Percentiles rank a stretch among this genome's conserved stretches.
phyloP scores from a whole-genome alignment of 305 asterid species.

The Rubia occidens region DNA sequence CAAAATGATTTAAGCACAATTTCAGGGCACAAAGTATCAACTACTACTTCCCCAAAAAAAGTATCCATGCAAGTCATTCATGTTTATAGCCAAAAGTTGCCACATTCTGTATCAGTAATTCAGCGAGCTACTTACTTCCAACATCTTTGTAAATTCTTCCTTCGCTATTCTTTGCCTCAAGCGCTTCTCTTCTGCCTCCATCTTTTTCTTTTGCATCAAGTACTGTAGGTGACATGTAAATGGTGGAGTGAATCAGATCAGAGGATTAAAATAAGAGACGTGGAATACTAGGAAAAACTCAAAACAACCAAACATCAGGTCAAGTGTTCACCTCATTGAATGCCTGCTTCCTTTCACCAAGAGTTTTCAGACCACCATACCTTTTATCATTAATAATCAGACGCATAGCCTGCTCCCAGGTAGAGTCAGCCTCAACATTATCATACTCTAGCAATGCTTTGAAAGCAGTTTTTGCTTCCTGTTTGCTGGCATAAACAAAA shows the following conservation, averaged over 20 bases:
- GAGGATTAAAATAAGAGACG: constrained; percentile 3
- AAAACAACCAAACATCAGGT: background rate
- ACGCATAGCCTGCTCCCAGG: constrained; percentile 99
- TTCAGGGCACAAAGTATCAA: background rate
- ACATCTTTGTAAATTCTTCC: constrained; percentile 84
- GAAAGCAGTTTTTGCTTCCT: constrained; percentile 96
- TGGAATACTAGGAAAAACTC: background rate
- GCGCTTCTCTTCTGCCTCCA: constrained; percentile 96
- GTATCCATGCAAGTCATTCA: no score
- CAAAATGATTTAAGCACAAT: no score
- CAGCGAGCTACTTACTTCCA: constrained; percentile 59
- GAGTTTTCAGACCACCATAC: constrained; percentile 86
- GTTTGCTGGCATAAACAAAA: constrained; percentile 66
- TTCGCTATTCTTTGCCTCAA: constrained; percentile 81
- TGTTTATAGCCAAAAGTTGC: background rate
- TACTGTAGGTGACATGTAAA: constrained; percentile 33
- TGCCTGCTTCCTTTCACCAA: constrained; percentile 96
- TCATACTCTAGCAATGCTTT: constrained; percentile 78
- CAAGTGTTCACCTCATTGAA: constrained; percentile 68
- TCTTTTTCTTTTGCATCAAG: constrained; percentile 90
- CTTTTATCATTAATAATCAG: constrained; percentile 83
- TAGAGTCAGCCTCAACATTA: constrained; percentile 87
- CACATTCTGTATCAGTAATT: background rate
- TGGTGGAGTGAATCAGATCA: constrained; percentile 16
- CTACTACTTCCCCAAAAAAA: background rate